Conservation (phyloP, 495 filamentous ascomycete genomes). For the Amniculicola lignicola region DNA sequence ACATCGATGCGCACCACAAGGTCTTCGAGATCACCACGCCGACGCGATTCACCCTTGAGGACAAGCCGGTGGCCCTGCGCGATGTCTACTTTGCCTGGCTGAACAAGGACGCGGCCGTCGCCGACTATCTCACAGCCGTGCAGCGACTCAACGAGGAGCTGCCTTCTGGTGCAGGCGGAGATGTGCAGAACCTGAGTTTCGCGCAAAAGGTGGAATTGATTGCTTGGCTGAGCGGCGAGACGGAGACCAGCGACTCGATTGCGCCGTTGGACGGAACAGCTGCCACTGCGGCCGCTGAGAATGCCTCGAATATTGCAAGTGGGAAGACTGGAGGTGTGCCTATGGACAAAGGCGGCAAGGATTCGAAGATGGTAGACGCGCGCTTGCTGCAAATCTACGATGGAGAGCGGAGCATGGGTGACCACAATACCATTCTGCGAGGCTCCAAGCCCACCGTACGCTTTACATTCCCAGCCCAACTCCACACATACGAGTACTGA, state of each 20-base stretch:
- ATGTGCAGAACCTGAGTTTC: conserved; percentile 80
- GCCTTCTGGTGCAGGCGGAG: conserved; percentile 52
- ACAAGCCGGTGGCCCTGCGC: conserved; percentile 77
- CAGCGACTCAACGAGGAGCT: conserved; percentile 79
- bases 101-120: conserved; percentile 82
- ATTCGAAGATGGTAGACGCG: conserved; percentile 65
- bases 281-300: conserved; percentile 47
- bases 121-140: conserved; percentile 82
- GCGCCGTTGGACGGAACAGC: conserved; percentile 67
- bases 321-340: conserved; percentile 45
- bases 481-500: conserved; percentile 25
- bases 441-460: conserved; percentile 88
- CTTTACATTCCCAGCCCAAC: conserved; percentile 12
- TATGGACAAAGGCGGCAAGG: conserved; percentile 39
- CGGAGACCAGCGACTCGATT: conserved; percentile 89
- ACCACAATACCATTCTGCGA: conserved; percentile 81
- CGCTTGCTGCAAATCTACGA: conserved; percentile 83
- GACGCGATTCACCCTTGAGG: conserved; percentile 78
- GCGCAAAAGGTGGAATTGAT: conserved; percentile 86
- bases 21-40: conserved; percentile 69
- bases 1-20: conserved; percentile 54
- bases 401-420: conserved; percentile 84
- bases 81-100: conserved; percentile 93
- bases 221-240: conserved; percentile 84
- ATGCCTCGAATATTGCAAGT: conserved; percentile 49